These are phyloP conservation scores for Suillus plorans DNA, from an alignment of 768 basidiomycete species.

Conservation along the genomic window DNA sequence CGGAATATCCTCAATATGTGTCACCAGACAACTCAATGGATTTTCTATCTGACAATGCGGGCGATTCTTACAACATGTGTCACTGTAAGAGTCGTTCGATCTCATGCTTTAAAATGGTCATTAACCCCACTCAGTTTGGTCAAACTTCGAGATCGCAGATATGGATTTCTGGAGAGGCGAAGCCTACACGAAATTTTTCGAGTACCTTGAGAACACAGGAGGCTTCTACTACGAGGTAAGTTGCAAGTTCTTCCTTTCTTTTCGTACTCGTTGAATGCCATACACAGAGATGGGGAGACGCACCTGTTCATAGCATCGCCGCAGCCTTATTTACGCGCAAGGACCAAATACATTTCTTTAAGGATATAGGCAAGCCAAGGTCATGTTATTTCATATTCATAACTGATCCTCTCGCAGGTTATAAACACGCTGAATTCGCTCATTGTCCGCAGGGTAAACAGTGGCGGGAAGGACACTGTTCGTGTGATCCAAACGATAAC, in stretches of 20 bases:
- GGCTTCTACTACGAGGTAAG: slow-evolving; percentile 87
- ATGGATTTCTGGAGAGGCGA: slow-evolving; percentile 84
- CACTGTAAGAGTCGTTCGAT: slow-evolving; percentile 46
- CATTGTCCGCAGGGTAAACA: slow-evolving; percentile 82
- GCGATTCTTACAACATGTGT: slow-evolving; percentile 62
- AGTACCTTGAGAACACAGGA: slow-evolving; percentile 73
- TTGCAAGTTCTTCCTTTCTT: not conserved
- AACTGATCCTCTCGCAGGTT: slow-evolving; percentile 35
- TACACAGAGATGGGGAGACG: slow-evolving; percentile 87
- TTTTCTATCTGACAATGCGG: slow-evolving; percentile 67
- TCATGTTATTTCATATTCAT: not conserved
- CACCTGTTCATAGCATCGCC: slow-evolving; percentile 88
- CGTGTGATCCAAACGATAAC: slow-evolving; percentile 74
- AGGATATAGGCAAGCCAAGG: slow-evolving; percentile 64
- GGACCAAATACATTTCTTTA: slow-evolving; percentile 92
- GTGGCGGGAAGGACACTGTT: slow-evolving; percentile 80
- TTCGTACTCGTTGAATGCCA: slow-evolving; percentile 5
- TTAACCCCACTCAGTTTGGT: slow-evolving; percentile 63
- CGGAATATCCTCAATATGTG: slow-evolving; percentile 53
- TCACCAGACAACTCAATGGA: slow-evolving; percentile 57
- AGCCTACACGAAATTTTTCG: slow-evolving; percentile 81
- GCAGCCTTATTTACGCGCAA: slow-evolving; percentile 86
- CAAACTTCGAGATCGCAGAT: slow-evolving; percentile 89
- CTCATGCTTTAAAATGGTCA: not conserved
- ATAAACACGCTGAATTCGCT: slow-evolving; percentile 92